Evolutionary conservation across 2,329 filamentous ascomycete genomes (phyloP), one percentile per base, ranked within the genome.

Genomic region (Alternaria sp.): DNA sequence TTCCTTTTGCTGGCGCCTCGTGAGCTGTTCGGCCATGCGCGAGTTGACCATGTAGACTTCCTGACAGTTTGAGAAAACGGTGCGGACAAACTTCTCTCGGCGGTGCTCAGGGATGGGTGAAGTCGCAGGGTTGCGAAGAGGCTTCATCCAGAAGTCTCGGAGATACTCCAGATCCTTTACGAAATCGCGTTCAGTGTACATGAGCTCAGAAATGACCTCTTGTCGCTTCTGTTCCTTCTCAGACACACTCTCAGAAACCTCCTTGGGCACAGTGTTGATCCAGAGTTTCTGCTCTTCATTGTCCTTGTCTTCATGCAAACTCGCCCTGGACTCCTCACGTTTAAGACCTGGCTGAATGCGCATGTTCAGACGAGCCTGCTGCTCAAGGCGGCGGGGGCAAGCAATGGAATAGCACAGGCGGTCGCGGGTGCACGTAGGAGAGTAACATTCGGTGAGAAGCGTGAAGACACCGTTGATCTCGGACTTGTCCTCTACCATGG

Each of bases 151-250:
- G 84, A 98, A 99, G 83, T 99, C 96, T 65, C 96, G 89, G 28
- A 99, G 85, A 77, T 99, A 99, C 81, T 99, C 96, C 73, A 99
- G 85, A 80, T 99, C 96, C 83, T 99, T 99, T 77, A 99, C 96
- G 74, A 99, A 99, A 82, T 99, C 96, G 71, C 96, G 89, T 80
- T 99, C 96, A 0, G 96, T 99, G 82, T 99, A 99, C 89, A 96
- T 97, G 66, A 98, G 90, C 79, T 99, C 96, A 6, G 95, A 97
- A 64, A 99, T 97, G 71, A 99, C 92, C 77, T 99, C 96, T 78
- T 99, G 96, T 47, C 96, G 89, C 84, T 98, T 98, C 89, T 97
- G 96, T 80, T 99, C 96, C 69, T 88, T 89, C 70, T 99, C 96
- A 54, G 89, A 90, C 28, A 97, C 90, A 75, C 90, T 92, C 71